A percentile compares a stretch with the other conserved stretches of the same genome.
phyloP scores from a whole-genome alignment of 371 early-diverging fungal genomes.

The Apophysomyces ossiformis region DNA sequence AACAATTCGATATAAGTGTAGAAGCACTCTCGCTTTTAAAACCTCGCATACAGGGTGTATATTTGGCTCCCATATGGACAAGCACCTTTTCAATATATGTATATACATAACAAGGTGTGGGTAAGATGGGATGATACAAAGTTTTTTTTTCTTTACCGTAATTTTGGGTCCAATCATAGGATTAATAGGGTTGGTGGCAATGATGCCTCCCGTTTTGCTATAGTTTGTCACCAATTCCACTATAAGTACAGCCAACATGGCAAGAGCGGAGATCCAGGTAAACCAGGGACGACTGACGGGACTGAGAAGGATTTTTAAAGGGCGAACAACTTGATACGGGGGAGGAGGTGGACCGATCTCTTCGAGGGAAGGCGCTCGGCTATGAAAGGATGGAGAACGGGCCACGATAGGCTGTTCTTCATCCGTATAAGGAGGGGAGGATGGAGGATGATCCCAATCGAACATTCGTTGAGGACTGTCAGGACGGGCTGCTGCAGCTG shows the following conservation, averaged over 20 bases:
- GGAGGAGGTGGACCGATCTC: neutral
- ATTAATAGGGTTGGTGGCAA: slow-evolving; percentile 48
- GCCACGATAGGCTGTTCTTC: no score
- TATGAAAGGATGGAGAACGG: no score
- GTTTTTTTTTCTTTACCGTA: slow-evolving; percentile 22
- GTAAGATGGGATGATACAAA: neutral
- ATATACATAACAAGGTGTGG: neutral
- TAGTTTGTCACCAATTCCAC: slow-evolving; percentile 47
- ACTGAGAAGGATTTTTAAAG: slow-evolving; percentile 12
- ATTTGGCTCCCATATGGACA: slow-evolving; percentile 53
- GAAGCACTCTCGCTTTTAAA: neutral
- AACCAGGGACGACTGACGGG: slow-evolving; percentile 35
- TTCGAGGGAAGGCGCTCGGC: neutral
- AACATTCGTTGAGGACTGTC: neutral
- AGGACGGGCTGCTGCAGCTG: neutral
- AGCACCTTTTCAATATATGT: slow-evolving; percentile 23
- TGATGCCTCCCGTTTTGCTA: slow-evolving; percentile 33
- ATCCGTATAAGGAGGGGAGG: no score
- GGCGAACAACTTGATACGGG: neutral
- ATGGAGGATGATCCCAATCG: no score
- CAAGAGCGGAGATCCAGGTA: slow-evolving; percentile 41
- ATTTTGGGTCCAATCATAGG: slow-evolving; percentile 57
- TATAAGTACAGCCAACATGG: slow-evolving; percentile 49
- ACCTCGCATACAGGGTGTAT: slow-evolving; percentile 55
- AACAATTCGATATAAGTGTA: slow-evolving; percentile 16